Evolutionary conservation across 1,284 basidiomycete species (phyloP).

Genomic region (Ceratobasidium sp.): DNA sequence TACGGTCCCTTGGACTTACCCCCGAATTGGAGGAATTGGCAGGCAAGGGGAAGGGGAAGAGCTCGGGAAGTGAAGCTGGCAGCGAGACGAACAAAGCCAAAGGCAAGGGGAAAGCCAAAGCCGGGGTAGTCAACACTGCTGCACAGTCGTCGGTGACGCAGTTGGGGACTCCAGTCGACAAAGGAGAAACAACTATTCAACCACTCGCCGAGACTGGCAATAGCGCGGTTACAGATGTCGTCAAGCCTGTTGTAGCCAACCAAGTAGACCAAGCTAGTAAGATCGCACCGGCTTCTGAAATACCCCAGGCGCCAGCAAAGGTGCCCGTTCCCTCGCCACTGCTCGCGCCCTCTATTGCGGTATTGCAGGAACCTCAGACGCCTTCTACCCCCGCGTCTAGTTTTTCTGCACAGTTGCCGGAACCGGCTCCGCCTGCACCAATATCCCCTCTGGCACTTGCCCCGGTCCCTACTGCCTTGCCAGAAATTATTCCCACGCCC

Average conservation of each 20-base stretch:
- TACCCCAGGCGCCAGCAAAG: too few species aligned
- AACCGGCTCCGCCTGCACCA: background rate
- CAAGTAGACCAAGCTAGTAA: too few species aligned
- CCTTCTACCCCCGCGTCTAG: constrained; percentile 1
- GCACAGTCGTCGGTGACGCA: background rate
- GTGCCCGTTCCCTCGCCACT: constrained; percentile 15
- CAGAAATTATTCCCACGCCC: background rate
- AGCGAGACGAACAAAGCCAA: constrained; percentile 12
- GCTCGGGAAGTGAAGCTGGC: background rate
- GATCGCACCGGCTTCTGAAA: too few species aligned
- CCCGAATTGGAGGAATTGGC: background rate
- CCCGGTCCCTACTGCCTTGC: background rate
- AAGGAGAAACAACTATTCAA: background rate
- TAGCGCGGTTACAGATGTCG: too few species aligned
- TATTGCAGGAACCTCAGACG: constrained; percentile 1
- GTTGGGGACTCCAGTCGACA: background rate
- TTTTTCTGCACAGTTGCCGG: too few species aligned
- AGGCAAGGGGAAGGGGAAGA: too few species aligned
- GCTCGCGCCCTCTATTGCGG: constrained; percentile 10
- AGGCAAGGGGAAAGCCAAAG: constrained; percentile 29
- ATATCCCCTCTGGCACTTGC: background rate
- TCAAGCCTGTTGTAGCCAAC: background rate
- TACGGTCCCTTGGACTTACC: constrained; percentile 8
- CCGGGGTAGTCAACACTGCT: background rate
- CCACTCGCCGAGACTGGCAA: background rate